A percentile compares a stretch with the other conserved stretches of the same genome.
Conservation (phyloP, 164 flowering plant genomes). For the Macadamia tetraphylla region DNA sequence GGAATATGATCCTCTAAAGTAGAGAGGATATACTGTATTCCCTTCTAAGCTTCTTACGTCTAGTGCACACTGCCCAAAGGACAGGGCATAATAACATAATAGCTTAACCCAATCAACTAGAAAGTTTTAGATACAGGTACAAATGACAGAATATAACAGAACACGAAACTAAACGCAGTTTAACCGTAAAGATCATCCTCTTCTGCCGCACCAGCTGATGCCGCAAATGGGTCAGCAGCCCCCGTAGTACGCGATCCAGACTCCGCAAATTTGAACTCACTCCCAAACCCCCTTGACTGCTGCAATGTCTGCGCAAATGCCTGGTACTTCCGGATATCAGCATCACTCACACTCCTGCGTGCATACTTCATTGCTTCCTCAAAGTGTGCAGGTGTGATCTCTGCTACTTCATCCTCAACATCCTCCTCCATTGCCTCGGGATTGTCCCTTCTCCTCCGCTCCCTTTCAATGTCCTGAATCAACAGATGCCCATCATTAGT, state of each 20-base stretch:
- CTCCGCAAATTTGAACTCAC: slow-evolving; percentile 55
- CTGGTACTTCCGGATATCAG: slow-evolving; percentile 70
- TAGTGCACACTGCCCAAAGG: no score
- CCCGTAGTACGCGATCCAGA: slow-evolving; percentile 28
- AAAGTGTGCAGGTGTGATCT: slow-evolving; percentile 67
- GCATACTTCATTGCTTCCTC: slow-evolving; percentile 83
- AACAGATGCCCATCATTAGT: background rate
- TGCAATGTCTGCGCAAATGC: slow-evolving; percentile 74
- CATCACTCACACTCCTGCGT: slow-evolving; percentile 70
- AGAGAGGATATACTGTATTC: no score
- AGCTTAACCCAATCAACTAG: no score
- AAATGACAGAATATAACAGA: background rate
- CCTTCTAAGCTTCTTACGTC: no score
- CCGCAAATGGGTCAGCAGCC: slow-evolving; percentile 61
- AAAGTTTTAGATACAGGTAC: background rate
- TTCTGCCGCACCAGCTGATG: slow-evolving; percentile 44
- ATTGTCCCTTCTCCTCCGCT: slow-evolving; percentile 55
- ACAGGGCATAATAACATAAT: no score
- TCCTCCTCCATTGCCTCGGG: slow-evolving; percentile 82
- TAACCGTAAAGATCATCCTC: slow-evolving; percentile 69
- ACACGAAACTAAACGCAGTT: background rate
- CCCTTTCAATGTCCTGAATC: slow-evolving; percentile 71
- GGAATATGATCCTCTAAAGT: no score
- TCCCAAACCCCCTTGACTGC: slow-evolving; percentile 73
- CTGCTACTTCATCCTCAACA: slow-evolving; percentile 60